Base-by-base conservation (phyloP, 345 rosid genomes). In the Kernera saxatilis region DNA sequence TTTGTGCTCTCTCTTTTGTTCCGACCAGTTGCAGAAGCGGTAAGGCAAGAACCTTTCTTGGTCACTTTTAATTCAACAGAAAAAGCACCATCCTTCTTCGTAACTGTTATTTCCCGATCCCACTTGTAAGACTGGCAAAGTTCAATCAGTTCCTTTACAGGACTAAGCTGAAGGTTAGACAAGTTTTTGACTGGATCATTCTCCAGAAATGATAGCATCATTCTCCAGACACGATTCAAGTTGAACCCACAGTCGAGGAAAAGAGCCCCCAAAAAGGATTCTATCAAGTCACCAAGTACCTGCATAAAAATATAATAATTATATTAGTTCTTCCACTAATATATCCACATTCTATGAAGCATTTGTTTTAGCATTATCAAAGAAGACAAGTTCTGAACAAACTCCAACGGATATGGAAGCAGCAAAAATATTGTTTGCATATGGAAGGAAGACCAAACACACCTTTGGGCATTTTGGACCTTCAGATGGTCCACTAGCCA, bases 241-340 rank as follows among this genome's bases (percentile, higher is more conserved):
- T 90, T 54, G 45, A 90, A 80, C 63, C 98, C 98, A 6, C 89
- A 60, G 80, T 90, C 98, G 8, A 93, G 88, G 45, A 90, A 82
- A 67, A 87, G 80, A 67, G 97, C 97, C 55, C 97, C 98, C 59
- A 88, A 48, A 52, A 71, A 83, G 73, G 98, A 88, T 80, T 93
- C 98, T 26, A 93, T 82, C 84, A 93, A 78, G 78, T 93, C 98
- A 59, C 98, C 93, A 33, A 93, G 96, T 44, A 80, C 97, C 97
- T 90, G 87, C 77, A 67, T 15, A 67, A 37, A 78, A 27, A 19
- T 15, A 70, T 44, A 30, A 45, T 36, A 54, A 43, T 60, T 61
- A 37, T 17, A 45, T 62, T 53, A 69, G 49, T 52, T 35, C 43
- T 62, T 63, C 64, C 70, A 74, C 21, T 21, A 27, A 48, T 21